phyloP scores from a whole-genome alignment of 2,329 filamentous ascomycete species.

The Phialocephala subalpina region DNA sequence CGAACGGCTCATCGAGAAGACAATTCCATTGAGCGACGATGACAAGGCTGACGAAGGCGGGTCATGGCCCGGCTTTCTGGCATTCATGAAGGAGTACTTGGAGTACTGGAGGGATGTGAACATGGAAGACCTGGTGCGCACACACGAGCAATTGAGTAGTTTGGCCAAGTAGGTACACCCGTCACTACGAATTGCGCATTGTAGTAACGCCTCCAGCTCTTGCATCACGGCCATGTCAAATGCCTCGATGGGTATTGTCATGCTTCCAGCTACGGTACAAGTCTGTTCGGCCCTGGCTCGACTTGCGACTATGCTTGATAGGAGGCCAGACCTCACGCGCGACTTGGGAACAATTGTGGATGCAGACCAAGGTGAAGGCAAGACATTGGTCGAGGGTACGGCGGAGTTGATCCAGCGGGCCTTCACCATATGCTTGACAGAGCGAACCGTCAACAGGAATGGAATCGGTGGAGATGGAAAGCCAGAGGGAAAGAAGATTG shows the following conservation, averaged over 20 bases:
- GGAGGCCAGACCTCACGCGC: constrained; percentile 78
- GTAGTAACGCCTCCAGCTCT: constrained; percentile 60
- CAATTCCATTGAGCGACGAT: constrained; percentile 71
- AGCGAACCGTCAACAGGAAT: constrained; percentile 71
- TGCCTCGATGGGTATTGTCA: constrained; percentile 78
- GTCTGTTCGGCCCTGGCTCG: constrained; percentile 82
- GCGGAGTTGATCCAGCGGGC: constrained; percentile 90
- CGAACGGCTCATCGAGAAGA: constrained; percentile 68
- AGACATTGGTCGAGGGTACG: constrained; percentile 83
- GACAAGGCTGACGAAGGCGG: constrained; percentile 69
- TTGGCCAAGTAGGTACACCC: constrained; percentile 72
- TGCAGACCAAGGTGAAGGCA: constrained; percentile 71
- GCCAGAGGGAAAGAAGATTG: constrained; percentile 84
- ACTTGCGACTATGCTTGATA: constrained; percentile 85
- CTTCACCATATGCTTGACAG: constrained; percentile 88
- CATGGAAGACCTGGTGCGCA: constrained; percentile 75
- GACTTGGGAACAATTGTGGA: constrained; percentile 60
- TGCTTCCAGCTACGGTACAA: constrained; percentile 84
- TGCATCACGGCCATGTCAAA: constrained; percentile 85
- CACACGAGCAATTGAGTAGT: constrained; percentile 77
- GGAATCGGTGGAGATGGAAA: constrained; percentile 61
- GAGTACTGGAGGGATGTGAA: constrained; percentile 83
- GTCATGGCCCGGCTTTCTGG: constrained; percentile 78
- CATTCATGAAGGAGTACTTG: constrained; percentile 84
- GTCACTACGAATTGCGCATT: not conserved